A percentile compares a stretch with the other conserved stretches of the same genome.
phyloP scores from a whole-genome alignment of 805 yeast species.

The Wickerhamiella parazyma region DNA sequence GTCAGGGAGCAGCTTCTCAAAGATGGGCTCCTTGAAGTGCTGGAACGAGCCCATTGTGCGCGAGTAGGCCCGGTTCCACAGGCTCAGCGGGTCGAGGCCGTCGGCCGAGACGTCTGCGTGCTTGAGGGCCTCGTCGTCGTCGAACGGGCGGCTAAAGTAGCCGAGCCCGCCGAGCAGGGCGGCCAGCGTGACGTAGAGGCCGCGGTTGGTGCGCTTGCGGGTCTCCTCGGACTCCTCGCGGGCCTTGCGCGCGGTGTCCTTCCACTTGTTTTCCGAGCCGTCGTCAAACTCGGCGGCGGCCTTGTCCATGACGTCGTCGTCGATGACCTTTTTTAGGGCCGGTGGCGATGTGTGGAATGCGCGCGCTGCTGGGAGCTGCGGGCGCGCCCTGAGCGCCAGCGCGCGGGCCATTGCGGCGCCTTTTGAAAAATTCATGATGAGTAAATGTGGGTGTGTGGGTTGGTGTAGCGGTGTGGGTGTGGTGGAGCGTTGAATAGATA shows the following conservation, averaged over 20 bases:
- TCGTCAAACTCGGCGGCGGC: conserved; percentile 59
- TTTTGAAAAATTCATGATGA: conserved; percentile 8
- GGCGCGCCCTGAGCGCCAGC: background rate
- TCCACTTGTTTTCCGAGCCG: conserved; percentile 30
- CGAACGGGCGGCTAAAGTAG: conserved; percentile 78
- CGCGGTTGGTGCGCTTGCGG: conserved; percentile 57
- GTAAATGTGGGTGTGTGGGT: background rate
- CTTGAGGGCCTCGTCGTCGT: conserved; percentile 55
- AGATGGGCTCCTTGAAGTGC: conserved; percentile 85
- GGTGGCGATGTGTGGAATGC: background rate
- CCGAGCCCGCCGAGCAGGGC: conserved; percentile 27
- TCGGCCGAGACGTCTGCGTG: conserved; percentile 49
- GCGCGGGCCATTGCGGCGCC: background rate
- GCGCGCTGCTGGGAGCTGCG: background rate
- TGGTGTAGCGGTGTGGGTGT: too few species aligned
- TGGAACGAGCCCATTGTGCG: conserved; percentile 66
- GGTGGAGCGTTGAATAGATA: too few species aligned
- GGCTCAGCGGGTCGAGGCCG: conserved; percentile 40
- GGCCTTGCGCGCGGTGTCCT: conserved; percentile 34
- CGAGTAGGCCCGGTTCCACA: conserved; percentile 55
- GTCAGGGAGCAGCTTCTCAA: conserved; percentile 85
- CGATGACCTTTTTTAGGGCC: conserved; percentile 25
- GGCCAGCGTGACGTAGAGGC: conserved; percentile 41
- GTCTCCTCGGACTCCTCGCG: conserved; percentile 27
- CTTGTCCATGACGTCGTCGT: conserved; percentile 67